A percentile compares a stretch with the other conserved stretches of the same genome.
Conservation (phyloP, 495 filamentous ascomycete species). For the Lasiosphaeria miniovina region DNA sequence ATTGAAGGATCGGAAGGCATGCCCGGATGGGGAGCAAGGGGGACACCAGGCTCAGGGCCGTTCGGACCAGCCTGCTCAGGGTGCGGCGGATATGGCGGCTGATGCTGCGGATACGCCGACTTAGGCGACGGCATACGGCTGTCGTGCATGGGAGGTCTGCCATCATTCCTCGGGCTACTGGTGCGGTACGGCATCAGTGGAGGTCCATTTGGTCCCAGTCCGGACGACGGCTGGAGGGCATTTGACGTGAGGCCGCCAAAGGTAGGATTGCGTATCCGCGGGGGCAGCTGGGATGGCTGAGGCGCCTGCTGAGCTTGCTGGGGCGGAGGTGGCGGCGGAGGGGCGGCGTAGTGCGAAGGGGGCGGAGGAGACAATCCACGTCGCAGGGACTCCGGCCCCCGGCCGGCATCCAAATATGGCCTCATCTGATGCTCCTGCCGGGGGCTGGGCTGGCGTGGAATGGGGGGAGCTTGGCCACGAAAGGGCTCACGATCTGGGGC, state of each 20-base stretch:
- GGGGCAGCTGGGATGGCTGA: slow-evolving; percentile 29
- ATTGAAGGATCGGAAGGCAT: slow-evolving; percentile 67
- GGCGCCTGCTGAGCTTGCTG: slow-evolving; percentile 48
- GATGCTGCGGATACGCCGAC: slow-evolving; percentile 74
- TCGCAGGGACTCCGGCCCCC: slow-evolving; percentile 38
- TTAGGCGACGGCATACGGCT: slow-evolving; percentile 81
- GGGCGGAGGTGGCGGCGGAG: slow-evolving; percentile 54
- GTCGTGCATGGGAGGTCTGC: slow-evolving; percentile 76
- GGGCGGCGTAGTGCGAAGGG: slow-evolving; percentile 60
- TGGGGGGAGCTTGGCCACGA: slow-evolving; percentile 58
- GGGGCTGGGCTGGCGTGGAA: slow-evolving; percentile 66
- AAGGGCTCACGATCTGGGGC: slow-evolving; percentile 66
- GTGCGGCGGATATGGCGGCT: slow-evolving; percentile 70
- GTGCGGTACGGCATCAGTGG: slow-evolving; percentile 75
- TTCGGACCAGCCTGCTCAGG: slow-evolving; percentile 55
- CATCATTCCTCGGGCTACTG: slow-evolving; percentile 77
- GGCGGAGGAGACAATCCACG: slow-evolving; percentile 47
- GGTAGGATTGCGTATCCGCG: slow-evolving; percentile 67
- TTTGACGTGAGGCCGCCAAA: slow-evolving; percentile 62
- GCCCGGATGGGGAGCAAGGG: slow-evolving; percentile 67
- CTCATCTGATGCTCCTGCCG: slow-evolving; percentile 69
- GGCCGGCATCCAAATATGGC: slow-evolving; percentile 68
- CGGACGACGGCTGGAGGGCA: slow-evolving; percentile 33
- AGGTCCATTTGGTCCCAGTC: slow-evolving; percentile 30
- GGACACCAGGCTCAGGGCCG: slow-evolving; percentile 71